Base-by-base conservation (phyloP, 2,329 filamentous ascomycete genomes). In the Sphaerostilbella broomeana region DNA sequence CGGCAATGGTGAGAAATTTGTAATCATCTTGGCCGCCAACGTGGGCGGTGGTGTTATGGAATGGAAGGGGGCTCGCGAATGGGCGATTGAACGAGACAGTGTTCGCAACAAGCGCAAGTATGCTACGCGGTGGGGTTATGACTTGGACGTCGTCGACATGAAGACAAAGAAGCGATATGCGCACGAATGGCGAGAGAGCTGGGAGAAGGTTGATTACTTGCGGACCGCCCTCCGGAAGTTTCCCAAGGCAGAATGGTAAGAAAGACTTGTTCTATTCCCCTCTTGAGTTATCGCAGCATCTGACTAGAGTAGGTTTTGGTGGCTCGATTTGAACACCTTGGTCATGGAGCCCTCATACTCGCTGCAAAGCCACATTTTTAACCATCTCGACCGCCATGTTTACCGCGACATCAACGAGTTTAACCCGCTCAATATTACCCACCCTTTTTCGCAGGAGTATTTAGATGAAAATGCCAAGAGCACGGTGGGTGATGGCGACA, bases 141-240 rank as follows among this genome's bases (percentile, higher is more conserved):
- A 95, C 46, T 69, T 98, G 43, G 92, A 98, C 61, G 84, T 97
- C 57, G 87, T 94, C 50, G 94, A 98, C 61, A 94, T 98, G 89
- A 90, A 88, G 67, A 95, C 89, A 38, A 95, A 95, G 75, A 97
- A 95, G 68, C 81, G 89, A 50, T 98, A 98, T 60, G 90, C 92
- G 19, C 92, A 98, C 65, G 92, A 98, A 65, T 98, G 92, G 92
- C 79, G 92, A 55, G 92, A 98, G 65, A 94, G 90, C 61, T 98
- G 92, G 92, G 92, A 98, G 65, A 98, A 97, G 70, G 89, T 95
- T 45, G 92, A 98, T 60, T 87, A 87, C 28, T 79, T 98, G 53
- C 80, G 90, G 45, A 85, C 86, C 45, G 81, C 84, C 30, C 81
- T 98, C 74, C 78, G 81, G 58, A 95, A 95, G 61, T 95, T 97